phyloP scores from a whole-genome alignment of 2,329 filamentous ascomycete genomes.

The Cladosporium halotolerans region DNA sequence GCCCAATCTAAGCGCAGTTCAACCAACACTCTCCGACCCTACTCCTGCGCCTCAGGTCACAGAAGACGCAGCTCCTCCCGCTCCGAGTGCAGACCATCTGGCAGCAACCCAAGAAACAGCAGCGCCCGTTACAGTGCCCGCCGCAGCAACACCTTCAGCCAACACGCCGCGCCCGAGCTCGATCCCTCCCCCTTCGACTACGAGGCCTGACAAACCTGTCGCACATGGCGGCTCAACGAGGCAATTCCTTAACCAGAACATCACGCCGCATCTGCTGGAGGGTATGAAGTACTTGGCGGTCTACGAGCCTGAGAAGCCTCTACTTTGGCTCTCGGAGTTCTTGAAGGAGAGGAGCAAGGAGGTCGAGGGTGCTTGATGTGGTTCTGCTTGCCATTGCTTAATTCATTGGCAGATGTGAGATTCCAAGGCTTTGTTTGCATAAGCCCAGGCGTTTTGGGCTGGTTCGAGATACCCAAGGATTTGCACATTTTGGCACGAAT shows the following conservation, averaged over 20 bases:
- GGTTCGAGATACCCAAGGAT: conserved; percentile 7
- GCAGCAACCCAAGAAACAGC: background rate
- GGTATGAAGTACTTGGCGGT: conserved; percentile 47
- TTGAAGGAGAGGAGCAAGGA: conserved; percentile 42
- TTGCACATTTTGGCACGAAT: conserved; percentile 1
- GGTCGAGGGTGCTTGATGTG: conserved; percentile 34
- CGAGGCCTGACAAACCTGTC: conserved; percentile 33
- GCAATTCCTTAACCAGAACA: conserved; percentile 44
- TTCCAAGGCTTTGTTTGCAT: background rate
- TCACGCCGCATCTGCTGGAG: conserved; percentile 46
- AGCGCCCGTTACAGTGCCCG: conserved; percentile 13
- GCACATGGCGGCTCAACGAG: conserved; percentile 44
- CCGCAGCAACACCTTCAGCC: conserved; percentile 20
- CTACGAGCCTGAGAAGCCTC: conserved; percentile 46
- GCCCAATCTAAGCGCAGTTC: conserved; percentile 11
- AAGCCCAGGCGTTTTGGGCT: conserved; percentile 4
- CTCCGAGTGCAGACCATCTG: background rate
- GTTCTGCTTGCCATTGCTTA: background rate
- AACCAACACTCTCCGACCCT: conserved; percentile 21
- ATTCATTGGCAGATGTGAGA: background rate
- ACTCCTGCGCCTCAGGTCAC: conserved; percentile 21
- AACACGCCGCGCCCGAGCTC: conserved; percentile 19
- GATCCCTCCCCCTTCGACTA: conserved; percentile 26
- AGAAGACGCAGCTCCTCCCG: conserved; percentile 5
- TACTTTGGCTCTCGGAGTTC: conserved; percentile 45